Base-by-base conservation (phyloP, 257 asterid species). In the Gentiana straminea region DNA sequence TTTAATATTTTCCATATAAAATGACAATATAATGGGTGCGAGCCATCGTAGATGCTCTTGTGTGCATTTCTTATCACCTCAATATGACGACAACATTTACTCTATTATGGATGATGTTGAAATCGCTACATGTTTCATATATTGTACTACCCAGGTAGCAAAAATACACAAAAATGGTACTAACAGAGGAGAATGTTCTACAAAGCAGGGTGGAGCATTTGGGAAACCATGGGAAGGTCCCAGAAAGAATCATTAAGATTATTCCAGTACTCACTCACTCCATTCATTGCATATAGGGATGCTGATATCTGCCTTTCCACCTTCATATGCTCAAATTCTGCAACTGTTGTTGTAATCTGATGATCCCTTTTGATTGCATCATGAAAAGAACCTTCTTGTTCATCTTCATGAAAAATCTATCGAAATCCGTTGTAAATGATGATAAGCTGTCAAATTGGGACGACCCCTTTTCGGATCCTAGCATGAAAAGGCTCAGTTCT, bases 221-320 rank as follows among this genome's bases (percentile, higher is more conserved):
- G 24, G 24, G 24, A 24, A 24, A 24, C 24, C 70, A 76, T 65
- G 13, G 86, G 79, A 33, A 81, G 70, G 65, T 86, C 94, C 90
- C 94, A 86, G 34, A 81, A 70, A 64, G 77, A 63, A 52, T 78
- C 86, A 62, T 62, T 70, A 49, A 74, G 53, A 66, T 69, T 79
- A 1, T 79, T 86, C 89, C 86, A 81, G 36, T 76, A 81, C 33
- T 86, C 91, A 61, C 46, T 71, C 47, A 81, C 64, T 8, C 86
- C 92, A 71, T 81, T 79, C 84, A 81, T 59, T 52, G 94, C 93
- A 66, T 78, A 80, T 0, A 82, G 72, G 15, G 89, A 81, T 48
- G 89, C 82, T 49, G 95, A 83, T 61, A 83, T 83, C 74, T 86
- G 93, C 51, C 89, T 65, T 37, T 86, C 87, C 2, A 81, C 84